Conservation (phyloP, 768 basidiomycete species). For the Boletus pseudopeckii region DNA sequence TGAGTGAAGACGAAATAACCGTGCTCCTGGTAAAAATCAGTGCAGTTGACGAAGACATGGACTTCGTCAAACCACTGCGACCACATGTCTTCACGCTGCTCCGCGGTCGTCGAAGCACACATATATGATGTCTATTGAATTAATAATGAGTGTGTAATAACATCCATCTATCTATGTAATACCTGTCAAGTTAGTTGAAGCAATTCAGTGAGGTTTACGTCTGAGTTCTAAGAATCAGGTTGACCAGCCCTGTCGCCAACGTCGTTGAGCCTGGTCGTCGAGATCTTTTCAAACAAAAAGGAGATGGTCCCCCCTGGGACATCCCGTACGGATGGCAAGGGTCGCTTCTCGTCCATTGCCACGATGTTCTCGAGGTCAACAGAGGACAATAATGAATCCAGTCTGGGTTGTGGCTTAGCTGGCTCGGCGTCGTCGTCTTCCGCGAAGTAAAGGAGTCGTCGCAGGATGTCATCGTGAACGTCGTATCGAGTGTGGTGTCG, state of each 20-base stretch:
- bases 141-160: conserved; percentile 1
- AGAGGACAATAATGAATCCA: conserved; percentile 36
- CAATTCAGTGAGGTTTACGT: not conserved
- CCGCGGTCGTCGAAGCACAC: conserved; percentile 11
- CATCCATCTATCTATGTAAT: conserved; percentile 6
- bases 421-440: conserved; percentile 14
- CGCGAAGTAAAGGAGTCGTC: conserved; percentile 37
- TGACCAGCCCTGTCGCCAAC: not conserved
- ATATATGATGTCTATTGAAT: conserved; percentile 6
- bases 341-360: conserved; percentile 32
- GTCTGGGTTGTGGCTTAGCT: conserved; percentile 24
- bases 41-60: conserved; percentile 22
- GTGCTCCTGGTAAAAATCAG: conserved; percentile 19
- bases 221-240: not conserved
- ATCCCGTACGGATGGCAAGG: conserved; percentile 41
- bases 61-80: conserved; percentile 3
- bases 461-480: conserved; percentile 66
- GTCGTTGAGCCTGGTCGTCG: conserved; percentile 19
- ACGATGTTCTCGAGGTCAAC: conserved; percentile 47
- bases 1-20: conserved; percentile 21
- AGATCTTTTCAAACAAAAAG: conserved; percentile 69
- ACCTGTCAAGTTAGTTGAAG: not conserved
- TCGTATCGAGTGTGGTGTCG: conserved; percentile 40
- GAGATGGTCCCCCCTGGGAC: conserved; percentile 67
- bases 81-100: conserved; percentile 2